These are phyloP conservation scores for Quercus ilex DNA, from an alignment of 306 rosid species.

Conservation along the genomic window DNA sequence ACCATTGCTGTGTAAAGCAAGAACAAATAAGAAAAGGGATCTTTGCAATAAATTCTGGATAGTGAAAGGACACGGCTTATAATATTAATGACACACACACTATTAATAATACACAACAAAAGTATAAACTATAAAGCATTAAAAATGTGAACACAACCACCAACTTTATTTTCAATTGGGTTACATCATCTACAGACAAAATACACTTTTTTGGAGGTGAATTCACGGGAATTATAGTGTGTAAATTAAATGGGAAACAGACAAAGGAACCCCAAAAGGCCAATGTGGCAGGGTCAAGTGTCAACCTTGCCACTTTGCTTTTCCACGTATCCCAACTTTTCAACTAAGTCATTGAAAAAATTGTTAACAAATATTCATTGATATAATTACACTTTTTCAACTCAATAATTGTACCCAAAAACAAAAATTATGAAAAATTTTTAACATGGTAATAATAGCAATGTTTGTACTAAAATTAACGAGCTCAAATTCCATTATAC, in stretches of 20 bases:
- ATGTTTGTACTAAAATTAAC: no score
- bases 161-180: not conserved
- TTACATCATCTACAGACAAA: constrained; percentile 28
- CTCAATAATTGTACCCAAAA: no score
- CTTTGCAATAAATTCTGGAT: not conserved
- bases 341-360: no score
- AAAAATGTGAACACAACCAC: constrained; percentile 2
- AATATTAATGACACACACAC: no score
- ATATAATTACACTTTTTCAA: no score
- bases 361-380: no score
- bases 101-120: not conserved
- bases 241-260: constrained; percentile 2
- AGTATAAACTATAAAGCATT: not conserved
- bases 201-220: constrained; percentile 25
- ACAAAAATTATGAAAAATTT: no score
- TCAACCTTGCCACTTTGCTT: no score
- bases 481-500: no score
- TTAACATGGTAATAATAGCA: no score
- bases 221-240: constrained; percentile 20
- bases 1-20: constrained; percentile 10
- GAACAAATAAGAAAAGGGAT: not conserved
- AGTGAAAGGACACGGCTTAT: not conserved
- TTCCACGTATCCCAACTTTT: no score
- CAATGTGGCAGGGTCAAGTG: not conserved
- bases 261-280: constrained; percentile 9